Percentiles rank a stretch among this genome's conserved stretches.
phyloP scores from a whole-genome alignment of 768 basidiomycete genomes.

The Dentipellis sp. region DNA sequence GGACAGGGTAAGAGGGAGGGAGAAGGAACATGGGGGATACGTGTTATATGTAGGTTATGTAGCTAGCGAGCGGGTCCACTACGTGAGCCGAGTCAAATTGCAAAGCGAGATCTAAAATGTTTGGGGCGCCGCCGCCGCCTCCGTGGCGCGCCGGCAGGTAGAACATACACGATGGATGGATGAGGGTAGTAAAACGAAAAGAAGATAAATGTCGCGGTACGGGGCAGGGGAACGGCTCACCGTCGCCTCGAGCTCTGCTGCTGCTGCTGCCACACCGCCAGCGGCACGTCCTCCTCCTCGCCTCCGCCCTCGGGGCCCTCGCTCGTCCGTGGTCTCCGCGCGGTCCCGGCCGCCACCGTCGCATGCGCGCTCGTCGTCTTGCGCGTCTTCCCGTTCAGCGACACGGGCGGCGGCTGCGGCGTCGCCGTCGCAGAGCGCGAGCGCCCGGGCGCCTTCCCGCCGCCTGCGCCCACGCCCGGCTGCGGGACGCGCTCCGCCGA shows the following conservation, averaged over 20 bases:
- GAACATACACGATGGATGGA: neutral
- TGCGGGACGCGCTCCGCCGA: neutral
- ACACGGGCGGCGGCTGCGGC: conserved; percentile 23
- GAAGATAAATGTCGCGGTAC: neutral
- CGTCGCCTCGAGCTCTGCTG: conserved; percentile 40
- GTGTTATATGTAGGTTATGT: neutral
- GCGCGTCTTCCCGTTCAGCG: conserved; percentile 38
- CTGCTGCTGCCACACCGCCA: conserved; percentile 67
- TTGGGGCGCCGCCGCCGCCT: neutral
- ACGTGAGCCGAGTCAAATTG: neutral
- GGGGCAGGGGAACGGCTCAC: neutral
- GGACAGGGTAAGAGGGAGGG: too few species aligned
- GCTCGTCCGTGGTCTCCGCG: conserved; percentile 32
- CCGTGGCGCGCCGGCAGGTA: neutral
- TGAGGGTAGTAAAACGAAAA: neutral
- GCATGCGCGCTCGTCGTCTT: conserved; percentile 66
- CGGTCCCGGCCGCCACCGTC: conserved; percentile 25
- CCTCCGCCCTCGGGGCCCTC: conserved; percentile 24
- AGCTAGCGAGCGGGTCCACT: neutral
- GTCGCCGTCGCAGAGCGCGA: conserved; percentile 63
- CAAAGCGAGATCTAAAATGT: neutral
- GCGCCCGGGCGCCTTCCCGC: conserved; percentile 42
- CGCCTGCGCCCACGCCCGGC: neutral
- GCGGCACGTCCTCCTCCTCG: conserved; percentile 75
- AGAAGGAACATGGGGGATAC: too few species aligned